These are phyloP conservation scores for Cardamine resedifolia DNA, from an alignment of 345 rosid genomes.

Conservation along the genomic window DNA sequence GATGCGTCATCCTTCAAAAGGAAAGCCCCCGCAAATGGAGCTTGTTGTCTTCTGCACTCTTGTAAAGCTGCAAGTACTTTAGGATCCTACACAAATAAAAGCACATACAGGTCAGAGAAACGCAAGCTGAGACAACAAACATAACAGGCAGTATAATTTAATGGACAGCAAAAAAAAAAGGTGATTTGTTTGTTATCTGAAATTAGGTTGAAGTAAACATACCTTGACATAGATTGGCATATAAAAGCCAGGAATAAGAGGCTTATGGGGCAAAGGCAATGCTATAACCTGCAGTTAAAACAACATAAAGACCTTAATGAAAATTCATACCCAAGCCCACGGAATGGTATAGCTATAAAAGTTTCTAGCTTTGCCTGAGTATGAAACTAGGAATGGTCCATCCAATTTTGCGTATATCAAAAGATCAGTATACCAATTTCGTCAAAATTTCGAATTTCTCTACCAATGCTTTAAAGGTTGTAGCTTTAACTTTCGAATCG, in stretches of 20 bases:
- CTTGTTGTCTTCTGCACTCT: conserved; percentile 78
- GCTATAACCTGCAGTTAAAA: conserved; percentile 69
- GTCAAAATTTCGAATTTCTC: background rate
- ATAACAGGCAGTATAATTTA: background rate
- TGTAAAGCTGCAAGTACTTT: conserved; percentile 85
- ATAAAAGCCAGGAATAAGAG: conserved; percentile 89
- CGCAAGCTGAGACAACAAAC: background rate
- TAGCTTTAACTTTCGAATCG: background rate
- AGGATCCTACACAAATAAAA: conserved; percentile 58
- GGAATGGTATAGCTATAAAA: background rate
- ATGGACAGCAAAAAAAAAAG: background rate
- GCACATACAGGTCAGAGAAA: conserved; percentile 15
- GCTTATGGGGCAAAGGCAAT: conserved; percentile 77
- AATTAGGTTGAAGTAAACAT: conserved; percentile 8
- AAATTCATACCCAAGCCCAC: background rate
- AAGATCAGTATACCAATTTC: background rate
- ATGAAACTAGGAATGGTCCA: background rate
- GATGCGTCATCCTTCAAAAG: conserved; percentile 83
- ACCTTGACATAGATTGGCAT: conserved; percentile 96
- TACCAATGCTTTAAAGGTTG: background rate
- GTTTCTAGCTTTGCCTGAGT: conserved; percentile 11
- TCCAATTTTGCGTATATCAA: background rate
- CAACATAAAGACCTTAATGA: background rate
- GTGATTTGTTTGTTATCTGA: background rate
- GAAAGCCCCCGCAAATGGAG: conserved; percentile 95